Evolutionary conservation across 768 basidiomycete species (phyloP).

Genomic region (Lentinus brumalis): DNA sequence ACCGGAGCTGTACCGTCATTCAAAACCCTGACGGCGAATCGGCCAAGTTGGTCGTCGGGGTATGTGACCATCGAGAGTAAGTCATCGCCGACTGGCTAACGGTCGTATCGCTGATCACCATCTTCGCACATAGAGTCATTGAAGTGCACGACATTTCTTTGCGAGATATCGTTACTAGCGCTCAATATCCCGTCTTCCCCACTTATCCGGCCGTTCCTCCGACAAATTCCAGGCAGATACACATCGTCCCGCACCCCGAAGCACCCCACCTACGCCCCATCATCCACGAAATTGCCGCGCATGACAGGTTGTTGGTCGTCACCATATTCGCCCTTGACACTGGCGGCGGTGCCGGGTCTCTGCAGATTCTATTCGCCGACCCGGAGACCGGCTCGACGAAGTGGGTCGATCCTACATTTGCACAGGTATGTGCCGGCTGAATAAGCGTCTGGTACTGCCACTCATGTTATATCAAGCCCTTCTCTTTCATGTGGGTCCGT

Average conservation of each 20-base stretch:
- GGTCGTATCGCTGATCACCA: not conserved
- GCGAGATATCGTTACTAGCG: constrained; percentile 1
- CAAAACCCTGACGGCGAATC: constrained; percentile 13
- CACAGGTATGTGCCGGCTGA: constrained; percentile 15
- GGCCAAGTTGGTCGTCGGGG: constrained; percentile 26
- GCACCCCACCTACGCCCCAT: constrained; percentile 18
- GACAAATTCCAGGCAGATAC: constrained; percentile 10
- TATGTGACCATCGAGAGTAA: constrained; percentile 27
- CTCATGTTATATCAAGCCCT: constrained; percentile 24
- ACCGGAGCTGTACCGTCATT: constrained; percentile 24
- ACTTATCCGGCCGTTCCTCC: constrained; percentile 1
- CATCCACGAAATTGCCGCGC: constrained; percentile 19
- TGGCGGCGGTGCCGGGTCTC: constrained; percentile 20
- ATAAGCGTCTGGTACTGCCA: not conserved
- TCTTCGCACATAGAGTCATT: constrained; percentile 9
- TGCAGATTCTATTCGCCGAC: constrained; percentile 25
- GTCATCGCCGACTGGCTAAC: not conserved
- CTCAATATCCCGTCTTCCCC: constrained; percentile 13
- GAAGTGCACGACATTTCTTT: constrained; percentile 21
- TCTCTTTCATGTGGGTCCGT: constrained; percentile 37
- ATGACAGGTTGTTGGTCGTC: constrained; percentile 20
- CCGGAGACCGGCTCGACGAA: constrained; percentile 17
- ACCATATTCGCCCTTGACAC: constrained; percentile 24
- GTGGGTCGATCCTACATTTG: constrained; percentile 26
- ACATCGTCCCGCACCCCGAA: constrained; percentile 17